Evolutionary conservation across 257 asterid genomes (phyloP).

Genomic region (Craterostigma plantagineum): DNA sequence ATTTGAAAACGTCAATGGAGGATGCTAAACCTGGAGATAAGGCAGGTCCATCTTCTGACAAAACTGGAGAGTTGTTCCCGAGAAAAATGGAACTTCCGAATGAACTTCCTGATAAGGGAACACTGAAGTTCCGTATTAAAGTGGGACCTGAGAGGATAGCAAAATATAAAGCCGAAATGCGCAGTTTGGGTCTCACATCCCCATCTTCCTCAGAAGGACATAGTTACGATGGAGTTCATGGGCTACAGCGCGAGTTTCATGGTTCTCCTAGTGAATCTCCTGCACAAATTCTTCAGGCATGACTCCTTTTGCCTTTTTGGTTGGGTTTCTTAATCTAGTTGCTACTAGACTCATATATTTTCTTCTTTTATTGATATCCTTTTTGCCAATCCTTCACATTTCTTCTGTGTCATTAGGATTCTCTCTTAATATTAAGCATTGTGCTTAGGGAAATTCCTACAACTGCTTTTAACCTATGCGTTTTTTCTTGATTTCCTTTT

Average conservation of each 20-base stretch:
- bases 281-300: conserved; percentile 44
- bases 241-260: conserved; percentile 18
- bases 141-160: conserved; percentile 44
- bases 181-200: conserved; percentile 66
- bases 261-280: conserved; percentile 36
- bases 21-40: conserved; percentile 25
- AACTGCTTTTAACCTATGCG: too few species aligned
- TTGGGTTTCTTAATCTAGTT: too few species aligned
- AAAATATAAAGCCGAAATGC: conserved; percentile 50
- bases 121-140: conserved; percentile 60
- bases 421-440: too few species aligned
- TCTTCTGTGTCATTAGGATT: too few species aligned
- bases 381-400: too few species aligned
- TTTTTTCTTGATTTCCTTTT: too few species aligned
- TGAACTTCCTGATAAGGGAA: conserved; percentile 24
- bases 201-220: conserved; percentile 68
- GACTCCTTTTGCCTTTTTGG: conserved; percentile 6
- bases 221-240: conserved; percentile 53
- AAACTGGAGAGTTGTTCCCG: conserved; percentile 25
- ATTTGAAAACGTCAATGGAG: conserved; percentile 13
- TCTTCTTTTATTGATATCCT: too few species aligned
- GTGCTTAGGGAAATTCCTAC: too few species aligned
- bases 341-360: too few species aligned
- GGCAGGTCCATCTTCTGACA: conserved; percentile 16
- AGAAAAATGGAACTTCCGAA: conserved; percentile 20